Evolutionary conservation across 2,329 filamentous ascomycete genomes (phyloP).

Genomic region (Lomentospora prolificans): DNA sequence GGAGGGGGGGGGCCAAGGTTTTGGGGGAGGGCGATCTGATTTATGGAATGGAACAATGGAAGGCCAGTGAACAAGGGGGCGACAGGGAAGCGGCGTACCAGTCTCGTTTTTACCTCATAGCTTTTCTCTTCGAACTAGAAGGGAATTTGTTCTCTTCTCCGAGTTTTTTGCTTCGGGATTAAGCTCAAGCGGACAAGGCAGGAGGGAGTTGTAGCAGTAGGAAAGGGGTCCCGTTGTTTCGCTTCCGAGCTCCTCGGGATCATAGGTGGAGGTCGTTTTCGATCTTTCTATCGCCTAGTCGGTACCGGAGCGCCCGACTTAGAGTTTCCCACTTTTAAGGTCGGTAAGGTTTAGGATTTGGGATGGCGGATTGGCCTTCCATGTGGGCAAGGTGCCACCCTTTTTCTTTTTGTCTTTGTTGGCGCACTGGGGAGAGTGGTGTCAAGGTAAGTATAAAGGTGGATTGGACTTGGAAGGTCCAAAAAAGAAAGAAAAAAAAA

Average conservation of each 20-base stretch:
- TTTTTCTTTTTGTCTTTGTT: not conserved
- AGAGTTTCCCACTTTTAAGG: constrained; percentile 1
- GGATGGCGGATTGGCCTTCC: not conserved
- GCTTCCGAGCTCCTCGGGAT: not conserved
- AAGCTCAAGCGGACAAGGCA: not conserved
- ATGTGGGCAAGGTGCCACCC: not conserved
- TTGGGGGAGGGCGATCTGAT: not conserved
- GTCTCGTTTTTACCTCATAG: constrained; percentile 1
- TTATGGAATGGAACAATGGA: not conserved
- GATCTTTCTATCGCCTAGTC: not conserved
- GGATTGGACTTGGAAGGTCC: not conserved
- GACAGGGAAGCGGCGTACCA: not conserved
- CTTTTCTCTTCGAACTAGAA: not conserved
- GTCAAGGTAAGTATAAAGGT: not conserved
- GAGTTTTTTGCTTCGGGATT: not conserved
- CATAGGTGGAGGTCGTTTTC: not conserved
- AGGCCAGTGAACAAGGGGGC: not conserved
- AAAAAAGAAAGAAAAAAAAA: constrained; percentile 8
- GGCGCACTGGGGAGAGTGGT: not conserved
- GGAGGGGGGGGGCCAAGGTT: too few relatives aligned
- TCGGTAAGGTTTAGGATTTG: not conserved
- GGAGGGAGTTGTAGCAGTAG: not conserved
- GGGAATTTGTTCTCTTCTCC: not conserved
- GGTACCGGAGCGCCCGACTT: not conserved
- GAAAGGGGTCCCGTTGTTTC: not conserved